Evolutionary conservation across 345 rosid species (phyloP), one percentile per base, ranked within the genome.

Genomic region (Brassica juncea): DNA sequence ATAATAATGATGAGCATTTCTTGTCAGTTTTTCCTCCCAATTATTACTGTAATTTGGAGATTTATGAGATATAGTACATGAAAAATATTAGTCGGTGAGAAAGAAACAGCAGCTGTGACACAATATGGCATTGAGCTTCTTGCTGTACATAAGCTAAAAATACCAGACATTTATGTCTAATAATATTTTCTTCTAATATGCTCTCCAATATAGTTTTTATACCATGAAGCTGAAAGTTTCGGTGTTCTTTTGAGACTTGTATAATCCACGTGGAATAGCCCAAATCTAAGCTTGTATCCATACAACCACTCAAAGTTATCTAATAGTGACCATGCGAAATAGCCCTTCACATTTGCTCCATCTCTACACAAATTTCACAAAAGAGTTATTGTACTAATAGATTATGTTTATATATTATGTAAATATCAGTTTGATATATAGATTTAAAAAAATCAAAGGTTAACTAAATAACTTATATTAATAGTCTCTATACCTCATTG

Each of bases 281-380:
- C 93, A 68, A 89, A 89, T 59, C 91, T 77, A 39, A 80, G 60
- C 31, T 87, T 85, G 74, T 84, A 88, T 42, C 97, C 94, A 10
- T 59, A 83, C 14, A 67, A 65, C 93, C 97, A 91, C 80, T 93
- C 98, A 23, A 89, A 91, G 28, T 90, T 84, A 81, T 93, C 97
- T 5, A 91, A 87, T 83, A 93, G 79, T 16, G 95, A 88, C 97
- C 97, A 91, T 8, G 83, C 80, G 12, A 90, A 90, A 73, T 91
- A 93, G 0, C 97, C 92, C 80, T 90, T 77, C 39, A 91, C 88
- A 74, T 91, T 91, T 83, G 88, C 95, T 73, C 94, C 95, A 70
- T 88, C 83, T 81, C 90, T 86, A 76, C 55, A 31, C 12, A 35
- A 52, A 69, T 4, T 4, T 35, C 65, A 49, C 31, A 54, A 70